Percentiles rank a stretch among this genome's conserved stretches.
Conservation (phyloP, 306 rosid species). For the Datisca glomerata region DNA sequence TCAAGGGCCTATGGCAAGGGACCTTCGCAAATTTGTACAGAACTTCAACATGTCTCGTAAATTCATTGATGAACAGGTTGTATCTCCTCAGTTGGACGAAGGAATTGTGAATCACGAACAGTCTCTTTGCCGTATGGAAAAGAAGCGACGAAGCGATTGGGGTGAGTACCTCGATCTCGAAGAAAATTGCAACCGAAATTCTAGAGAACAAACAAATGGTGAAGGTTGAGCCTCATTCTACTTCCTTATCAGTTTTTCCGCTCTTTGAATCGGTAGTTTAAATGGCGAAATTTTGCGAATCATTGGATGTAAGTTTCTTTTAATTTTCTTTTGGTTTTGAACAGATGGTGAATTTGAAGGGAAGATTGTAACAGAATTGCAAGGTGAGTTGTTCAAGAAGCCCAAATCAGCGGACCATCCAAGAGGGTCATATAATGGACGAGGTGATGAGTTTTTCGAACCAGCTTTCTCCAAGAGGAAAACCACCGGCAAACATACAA, state of each 20-base stretch:
- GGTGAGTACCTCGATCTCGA: constrained; percentile 43
- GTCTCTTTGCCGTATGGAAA: background rate
- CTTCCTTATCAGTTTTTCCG: background rate
- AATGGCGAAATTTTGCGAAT: background rate
- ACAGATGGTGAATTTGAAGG: constrained; percentile 10
- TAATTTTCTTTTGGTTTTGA: constrained; percentile 14
- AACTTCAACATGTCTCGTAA: constrained; percentile 67
- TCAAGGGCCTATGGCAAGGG: constrained; percentile 55
- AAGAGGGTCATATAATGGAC: constrained; percentile 5
- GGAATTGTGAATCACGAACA: background rate
- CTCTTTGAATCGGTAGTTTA: background rate
- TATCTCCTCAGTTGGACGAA: background rate
- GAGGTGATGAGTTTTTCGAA: constrained; percentile 9
- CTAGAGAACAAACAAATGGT: constrained; percentile 16
- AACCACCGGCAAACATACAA: background rate
- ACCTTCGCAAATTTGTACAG: constrained; percentile 70
- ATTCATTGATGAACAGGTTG: constrained; percentile 17
- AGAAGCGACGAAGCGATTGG: constrained; percentile 44
- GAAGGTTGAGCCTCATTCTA: too few species aligned
- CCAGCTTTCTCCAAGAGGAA: constrained; percentile 24
- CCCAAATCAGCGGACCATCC: constrained; percentile 22
- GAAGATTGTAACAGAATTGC: constrained; percentile 50
- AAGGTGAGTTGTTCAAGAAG: constrained; percentile 29
- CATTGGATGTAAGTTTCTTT: background rate
- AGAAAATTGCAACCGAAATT: constrained; percentile 2